Base-by-base conservation (phyloP, 2,329 filamentous ascomycete genomes). In the Verruconis gallopava region DNA sequence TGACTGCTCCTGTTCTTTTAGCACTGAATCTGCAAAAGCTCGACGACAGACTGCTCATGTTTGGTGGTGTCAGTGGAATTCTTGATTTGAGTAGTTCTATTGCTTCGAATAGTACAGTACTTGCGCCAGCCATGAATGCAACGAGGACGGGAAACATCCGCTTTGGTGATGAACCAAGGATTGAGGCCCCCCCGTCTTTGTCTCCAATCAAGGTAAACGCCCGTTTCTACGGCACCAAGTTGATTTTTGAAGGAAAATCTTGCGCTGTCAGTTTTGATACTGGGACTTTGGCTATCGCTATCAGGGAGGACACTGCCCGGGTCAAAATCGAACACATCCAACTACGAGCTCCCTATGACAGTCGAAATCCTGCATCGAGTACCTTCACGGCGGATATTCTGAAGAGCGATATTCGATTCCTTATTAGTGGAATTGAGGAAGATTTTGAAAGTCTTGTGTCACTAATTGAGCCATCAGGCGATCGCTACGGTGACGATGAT, bases 21-120 rank as follows among this genome's bases (percentile, higher is more conserved):
- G 73, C 78, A 44, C 62, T 96, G 32, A 84, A 96, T 54, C 64
- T 95, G 13, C 79, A 81, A 48, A 74, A 75, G 43, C 64, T 96
- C 17, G 91, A 96, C 51, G 86, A 94, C 52, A 84, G 84, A 0
- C 77, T 96, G 46, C 76, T 77, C 43, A 85, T 84, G 70, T 88
- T 95, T 60, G 91, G 91, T 25, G 91, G 91, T 0, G 66, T 98
- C 34, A 94, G 88, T 57, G 85, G 86, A 49, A 81, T 98, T 40
- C 66, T 98, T 34, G 93, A 91, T 52, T 74, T 95, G 57, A 84
- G 86, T 47, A 82, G 75, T 45, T 94, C 89, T 0, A 81, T 93
- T 48, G 76, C 80, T 9, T 86, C 83, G 1, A 81, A 75, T 46
- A 71, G 75, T n/a, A 75, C 78, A 1, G 52, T 48, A 56, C 63